A percentile compares a stretch with the other conserved stretches of the same genome.
These are phyloP conservation scores for Novymonas esmeraldas DNA, from an alignment of 208 protist genomes.

Conservation along the genomic window DNA sequence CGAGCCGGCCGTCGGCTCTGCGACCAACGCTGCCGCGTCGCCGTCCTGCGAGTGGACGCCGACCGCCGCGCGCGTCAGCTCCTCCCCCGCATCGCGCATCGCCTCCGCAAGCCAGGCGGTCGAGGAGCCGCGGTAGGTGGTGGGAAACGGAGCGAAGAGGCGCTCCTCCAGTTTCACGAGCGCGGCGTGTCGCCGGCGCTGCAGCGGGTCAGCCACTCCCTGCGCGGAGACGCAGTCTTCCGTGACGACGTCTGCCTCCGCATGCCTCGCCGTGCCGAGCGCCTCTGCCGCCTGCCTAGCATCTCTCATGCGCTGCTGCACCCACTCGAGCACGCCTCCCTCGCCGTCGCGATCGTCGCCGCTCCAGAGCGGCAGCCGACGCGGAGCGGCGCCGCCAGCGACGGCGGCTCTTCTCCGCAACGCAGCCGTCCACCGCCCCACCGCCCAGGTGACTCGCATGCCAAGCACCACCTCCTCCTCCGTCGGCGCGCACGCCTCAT, in stretches of 20 bases:
- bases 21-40: neutral
- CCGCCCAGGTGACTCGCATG: constrained; percentile 39
- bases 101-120: constrained; percentile 44
- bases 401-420: neutral
- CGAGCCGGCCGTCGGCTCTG: neutral
- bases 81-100: constrained; percentile 34
- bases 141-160: constrained; percentile 27
- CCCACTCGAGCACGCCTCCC: neutral
- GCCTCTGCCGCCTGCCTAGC: neutral
- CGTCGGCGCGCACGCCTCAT: neutral
- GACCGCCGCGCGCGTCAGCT: constrained; percentile 1
- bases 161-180: constrained; percentile 13
- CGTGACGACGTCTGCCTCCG: neutral
- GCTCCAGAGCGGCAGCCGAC: constrained; percentile 6
- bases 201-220: neutral
- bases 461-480: constrained; percentile 37
- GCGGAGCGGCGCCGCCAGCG: neutral
- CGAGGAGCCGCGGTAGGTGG: constrained; percentile 28
- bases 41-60: too few relatives aligned
- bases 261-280: too few relatives aligned
- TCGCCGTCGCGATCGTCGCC: neutral
- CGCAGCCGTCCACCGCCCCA: constrained; percentile 31
- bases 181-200: neutral
- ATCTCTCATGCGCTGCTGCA: neutral
- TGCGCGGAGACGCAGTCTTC: neutral